These are phyloP conservation scores for Linum usitatissimum DNA, from an alignment of 345 rosid species.

Conservation along the genomic window DNA sequence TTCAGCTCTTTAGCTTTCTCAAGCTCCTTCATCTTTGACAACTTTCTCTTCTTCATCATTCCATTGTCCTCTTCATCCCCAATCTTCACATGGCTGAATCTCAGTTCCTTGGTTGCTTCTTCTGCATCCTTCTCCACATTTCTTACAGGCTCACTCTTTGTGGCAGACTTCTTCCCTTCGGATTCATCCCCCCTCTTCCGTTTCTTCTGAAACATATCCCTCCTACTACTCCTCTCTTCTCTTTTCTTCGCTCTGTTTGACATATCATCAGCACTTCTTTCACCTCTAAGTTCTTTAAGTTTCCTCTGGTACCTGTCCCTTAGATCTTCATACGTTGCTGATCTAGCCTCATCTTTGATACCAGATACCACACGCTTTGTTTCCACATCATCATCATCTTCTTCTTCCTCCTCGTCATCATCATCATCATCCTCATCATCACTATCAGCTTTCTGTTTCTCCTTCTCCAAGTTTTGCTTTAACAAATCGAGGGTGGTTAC, in stretches of 20 bases:
- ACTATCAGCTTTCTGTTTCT: slow-evolving; percentile 25
- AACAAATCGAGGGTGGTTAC: slow-evolving; percentile 54
- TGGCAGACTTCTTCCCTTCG: slow-evolving; percentile 24
- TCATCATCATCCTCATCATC: slow-evolving; percentile 20
- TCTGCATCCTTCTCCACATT: slow-evolving; percentile 45
- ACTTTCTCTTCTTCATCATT: slow-evolving; percentile 46
- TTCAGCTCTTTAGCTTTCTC: slow-evolving; percentile 51
- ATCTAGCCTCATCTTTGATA: slow-evolving; percentile 28
- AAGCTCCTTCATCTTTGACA: slow-evolving; percentile 57
- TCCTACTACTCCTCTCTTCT: slow-evolving; percentile 17
- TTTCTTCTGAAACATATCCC: slow-evolving; percentile 31
- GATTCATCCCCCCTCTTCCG: slow-evolving; percentile 46
- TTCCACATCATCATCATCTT: slow-evolving; percentile 14
- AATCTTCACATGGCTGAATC: slow-evolving; percentile 57
- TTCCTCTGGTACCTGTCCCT: slow-evolving; percentile 50
- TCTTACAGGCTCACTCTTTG: slow-evolving; percentile 19
- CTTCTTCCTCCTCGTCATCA: neutral
- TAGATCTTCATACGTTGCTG: slow-evolving; percentile 68
- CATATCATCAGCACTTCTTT: slow-evolving; percentile 26
- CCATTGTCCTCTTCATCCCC: slow-evolving; percentile 46
- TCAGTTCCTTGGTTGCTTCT: slow-evolving; percentile 70
- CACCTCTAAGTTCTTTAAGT: slow-evolving; percentile 60
- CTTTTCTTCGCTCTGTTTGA: slow-evolving; percentile 19
- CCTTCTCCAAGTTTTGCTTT: slow-evolving; percentile 60
- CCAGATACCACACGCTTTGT: slow-evolving; percentile 25